These are phyloP conservation scores for Psilocybe azurescens DNA, from an alignment of 768 basidiomycete genomes.

Conservation along the genomic window DNA sequence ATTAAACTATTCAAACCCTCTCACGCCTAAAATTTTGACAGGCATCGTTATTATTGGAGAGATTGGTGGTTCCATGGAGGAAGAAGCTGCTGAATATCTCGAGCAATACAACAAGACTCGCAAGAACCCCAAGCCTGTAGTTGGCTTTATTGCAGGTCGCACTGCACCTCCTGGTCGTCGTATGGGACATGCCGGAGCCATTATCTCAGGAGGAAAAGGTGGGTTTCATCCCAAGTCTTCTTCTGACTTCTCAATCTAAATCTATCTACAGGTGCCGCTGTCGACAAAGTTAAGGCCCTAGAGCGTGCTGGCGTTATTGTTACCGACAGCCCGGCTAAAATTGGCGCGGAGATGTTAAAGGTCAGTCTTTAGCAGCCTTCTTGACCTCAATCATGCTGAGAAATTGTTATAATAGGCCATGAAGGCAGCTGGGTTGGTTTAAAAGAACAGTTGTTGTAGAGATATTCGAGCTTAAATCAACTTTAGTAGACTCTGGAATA, in stretches of 20 bases:
- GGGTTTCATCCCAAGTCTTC: not conserved
- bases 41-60: conserved; percentile 98
- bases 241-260: conserved; percentile 1
- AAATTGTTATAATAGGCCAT: conserved; percentile 60
- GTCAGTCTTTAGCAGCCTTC: conserved; percentile 43
- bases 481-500: conserved; percentile 4
- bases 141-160: conserved; percentile 97
- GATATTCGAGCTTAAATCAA: not conserved
- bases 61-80: conserved; percentile 99
- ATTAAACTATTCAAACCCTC: not conserved
- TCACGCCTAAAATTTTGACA: conserved; percentile 29
- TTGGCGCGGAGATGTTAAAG: conserved; percentile 89
- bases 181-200: conserved; percentile 99
- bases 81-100: conserved; percentile 97
- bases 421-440: conserved; percentile 75
- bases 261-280: conserved; percentile 69
- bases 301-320: conserved; percentile 93
- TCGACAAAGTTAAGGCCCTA: conserved; percentile 91
- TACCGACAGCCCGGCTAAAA: conserved; percentile 94
- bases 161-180: conserved; percentile 97
- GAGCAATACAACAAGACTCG: conserved; percentile 92
- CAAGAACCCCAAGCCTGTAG: conserved; percentile 88
- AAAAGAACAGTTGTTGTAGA: conserved; percentile 15
- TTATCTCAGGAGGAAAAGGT: conserved; percentile 98
- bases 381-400: not conserved